Conservation (phyloP, 1,139 yeast species). For the Scheffersomyces illinoinensis region DNA sequence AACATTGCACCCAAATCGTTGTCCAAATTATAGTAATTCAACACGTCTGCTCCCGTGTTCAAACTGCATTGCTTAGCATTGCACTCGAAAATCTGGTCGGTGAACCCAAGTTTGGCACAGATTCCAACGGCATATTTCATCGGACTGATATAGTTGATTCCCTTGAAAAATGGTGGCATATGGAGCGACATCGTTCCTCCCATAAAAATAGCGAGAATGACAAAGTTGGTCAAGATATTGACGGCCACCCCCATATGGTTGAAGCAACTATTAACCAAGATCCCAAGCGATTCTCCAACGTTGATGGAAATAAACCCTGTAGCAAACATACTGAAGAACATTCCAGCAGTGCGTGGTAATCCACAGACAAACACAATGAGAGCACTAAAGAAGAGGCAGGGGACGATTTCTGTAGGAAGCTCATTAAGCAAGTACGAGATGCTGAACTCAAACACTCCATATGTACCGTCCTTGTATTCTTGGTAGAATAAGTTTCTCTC, state of each 20-base stretch:
- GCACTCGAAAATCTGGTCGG: constrained; percentile 35
- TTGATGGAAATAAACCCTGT: constrained; percentile 17
- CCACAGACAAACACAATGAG: constrained; percentile 24
- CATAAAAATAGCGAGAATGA: constrained; percentile 25
- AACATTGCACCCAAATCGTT: constrained; percentile 28
- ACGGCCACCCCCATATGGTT: constrained; percentile 25
- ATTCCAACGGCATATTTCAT: constrained; percentile 25
- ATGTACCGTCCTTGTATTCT: constrained; percentile 23
- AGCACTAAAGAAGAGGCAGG: constrained; percentile 19
- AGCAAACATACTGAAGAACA: constrained; percentile 22
- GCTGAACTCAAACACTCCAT: constrained; percentile 21
- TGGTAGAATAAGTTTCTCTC: constrained; percentile 27
- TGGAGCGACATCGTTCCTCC: constrained; percentile 30
- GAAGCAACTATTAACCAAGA: constrained; percentile 20
- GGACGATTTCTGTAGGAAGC: constrained; percentile 22
- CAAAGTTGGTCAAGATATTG: constrained; percentile 19
- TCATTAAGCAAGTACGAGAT: constrained; percentile 24
- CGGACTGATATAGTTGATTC: constrained; percentile 24
- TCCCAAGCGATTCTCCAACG: constrained; percentile 26
- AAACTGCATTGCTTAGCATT: constrained; percentile 27
- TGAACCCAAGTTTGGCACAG: constrained; percentile 39
- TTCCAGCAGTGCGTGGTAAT: constrained; percentile 20
- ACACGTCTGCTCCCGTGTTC: constrained; percentile 35
- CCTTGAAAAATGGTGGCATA: constrained; percentile 26
- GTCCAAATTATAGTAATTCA: constrained; percentile 33